A percentile compares a stretch with the other conserved stretches of the same genome.
These are phyloP conservation scores for Effrenium voratum DNA, from an alignment of 73 alveolate genomes.

Conservation along the genomic window DNA sequence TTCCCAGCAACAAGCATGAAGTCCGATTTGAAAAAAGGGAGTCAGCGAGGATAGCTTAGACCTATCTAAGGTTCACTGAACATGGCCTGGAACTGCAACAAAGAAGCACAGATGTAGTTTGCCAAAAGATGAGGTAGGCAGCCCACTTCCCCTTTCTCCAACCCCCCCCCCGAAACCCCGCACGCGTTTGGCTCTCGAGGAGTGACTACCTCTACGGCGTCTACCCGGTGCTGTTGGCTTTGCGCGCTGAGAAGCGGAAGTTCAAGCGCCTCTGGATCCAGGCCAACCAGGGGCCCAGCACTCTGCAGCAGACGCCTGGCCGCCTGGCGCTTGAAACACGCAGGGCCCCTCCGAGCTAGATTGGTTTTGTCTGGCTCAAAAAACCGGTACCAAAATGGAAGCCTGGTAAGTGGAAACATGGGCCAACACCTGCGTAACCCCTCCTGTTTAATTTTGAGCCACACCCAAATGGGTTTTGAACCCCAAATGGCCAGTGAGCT, in stretches of 20 bases:
- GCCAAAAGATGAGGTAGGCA: neutral
- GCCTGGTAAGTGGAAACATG: no score
- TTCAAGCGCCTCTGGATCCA: slow-evolving; percentile 60
- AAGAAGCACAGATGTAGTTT: neutral
- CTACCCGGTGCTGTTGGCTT: slow-evolving; percentile 54
- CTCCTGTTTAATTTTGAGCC: no score
- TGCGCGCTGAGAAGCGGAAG: slow-evolving; percentile 61
- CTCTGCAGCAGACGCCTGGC: slow-evolving; percentile 12
- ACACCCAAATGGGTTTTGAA: no score
- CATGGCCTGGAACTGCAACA: neutral
- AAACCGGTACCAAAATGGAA: no score
- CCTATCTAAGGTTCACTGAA: neutral
- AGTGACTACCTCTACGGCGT: slow-evolving; percentile 52
- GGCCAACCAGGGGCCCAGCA: neutral
- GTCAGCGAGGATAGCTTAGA: no score
- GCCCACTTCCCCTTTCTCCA: neutral
- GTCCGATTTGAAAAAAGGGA: no score
- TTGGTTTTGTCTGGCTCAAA: no score
- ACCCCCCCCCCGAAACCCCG: neutral
- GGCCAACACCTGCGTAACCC: no score
- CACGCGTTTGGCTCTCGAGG: slow-evolving; percentile 1
- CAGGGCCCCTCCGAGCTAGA: no score
- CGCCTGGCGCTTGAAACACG: neutral
- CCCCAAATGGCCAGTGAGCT: no score
- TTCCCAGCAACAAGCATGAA: no score